phyloP scores from a whole-genome alignment of 148 eudicot species.

The Rhododendron vialii region DNA sequence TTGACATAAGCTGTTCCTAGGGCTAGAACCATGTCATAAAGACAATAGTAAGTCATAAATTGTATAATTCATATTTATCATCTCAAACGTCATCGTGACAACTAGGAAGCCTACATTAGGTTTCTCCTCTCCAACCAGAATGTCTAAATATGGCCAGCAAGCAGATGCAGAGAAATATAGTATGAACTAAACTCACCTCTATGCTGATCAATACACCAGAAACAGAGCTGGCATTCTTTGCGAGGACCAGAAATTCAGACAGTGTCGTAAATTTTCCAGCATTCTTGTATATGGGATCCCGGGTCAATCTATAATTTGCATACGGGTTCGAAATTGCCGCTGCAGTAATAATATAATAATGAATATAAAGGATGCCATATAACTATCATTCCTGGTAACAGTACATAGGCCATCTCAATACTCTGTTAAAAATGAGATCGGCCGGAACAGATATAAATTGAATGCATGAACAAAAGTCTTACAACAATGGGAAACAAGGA shows the following conservation, averaged over 20 bases:
- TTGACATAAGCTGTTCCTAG: not conserved
- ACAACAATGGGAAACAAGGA: not conserved
- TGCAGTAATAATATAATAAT: slow-evolving; percentile 33
- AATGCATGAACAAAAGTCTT: not conserved
- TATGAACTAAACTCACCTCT: slow-evolving; percentile 53
- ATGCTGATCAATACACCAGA: slow-evolving; percentile 71
- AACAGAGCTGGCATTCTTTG: slow-evolving; percentile 54
- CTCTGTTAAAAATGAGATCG: not conserved
- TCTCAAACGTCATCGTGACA: not conserved
- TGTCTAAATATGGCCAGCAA: not conserved
- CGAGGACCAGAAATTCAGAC: slow-evolving; percentile 43
- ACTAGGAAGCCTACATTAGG: not conserved
- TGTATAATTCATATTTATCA: not conserved
- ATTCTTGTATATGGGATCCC: slow-evolving; percentile 41
- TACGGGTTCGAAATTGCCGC: slow-evolving; percentile 61
- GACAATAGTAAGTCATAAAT: not conserved
- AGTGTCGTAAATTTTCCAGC: slow-evolving; percentile 44
- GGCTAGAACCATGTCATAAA: not conserved
- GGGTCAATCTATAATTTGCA: slow-evolving; percentile 20
- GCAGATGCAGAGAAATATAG: not conserved
- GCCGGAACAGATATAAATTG: not conserved
- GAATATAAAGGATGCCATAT: not conserved
- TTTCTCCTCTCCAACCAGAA: not conserved
- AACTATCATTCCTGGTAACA: not conserved
- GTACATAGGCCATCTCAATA: not conserved